phyloP scores from a whole-genome alignment of 2,329 filamentous ascomycete genomes.

The Magnaporthales sp. region DNA sequence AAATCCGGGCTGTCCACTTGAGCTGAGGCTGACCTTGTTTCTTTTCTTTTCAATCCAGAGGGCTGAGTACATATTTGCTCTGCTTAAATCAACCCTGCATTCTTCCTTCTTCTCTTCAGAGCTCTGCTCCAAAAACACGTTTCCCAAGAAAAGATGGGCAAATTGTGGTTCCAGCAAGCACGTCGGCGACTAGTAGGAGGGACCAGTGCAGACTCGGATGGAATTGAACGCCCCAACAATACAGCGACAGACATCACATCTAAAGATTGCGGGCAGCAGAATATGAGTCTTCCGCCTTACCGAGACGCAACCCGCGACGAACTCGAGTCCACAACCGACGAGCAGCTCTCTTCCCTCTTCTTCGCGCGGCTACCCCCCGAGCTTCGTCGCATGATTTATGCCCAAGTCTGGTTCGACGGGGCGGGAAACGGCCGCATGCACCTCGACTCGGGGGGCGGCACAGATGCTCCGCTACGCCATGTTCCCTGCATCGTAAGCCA shows the following conservation, averaged over 20 bases:
- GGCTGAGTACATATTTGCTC: not conserved
- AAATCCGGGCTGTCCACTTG: not conserved
- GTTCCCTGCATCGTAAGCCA: conserved; percentile 1
- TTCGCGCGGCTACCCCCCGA: conserved; percentile 12
- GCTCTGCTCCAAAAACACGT: not conserved
- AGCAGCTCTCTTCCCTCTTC: conserved; percentile 12
- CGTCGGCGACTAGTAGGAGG: not conserved
- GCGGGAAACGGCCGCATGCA: conserved; percentile 5
- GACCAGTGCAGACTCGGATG: not conserved
- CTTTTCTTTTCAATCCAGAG: not conserved
- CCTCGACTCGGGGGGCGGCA: not conserved
- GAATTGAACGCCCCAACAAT: not conserved
- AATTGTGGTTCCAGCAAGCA: not conserved
- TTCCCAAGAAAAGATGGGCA: not conserved
- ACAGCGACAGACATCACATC: not conserved
- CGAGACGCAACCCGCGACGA: not conserved
- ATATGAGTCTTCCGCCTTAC: not conserved
- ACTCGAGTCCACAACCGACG: conserved; percentile 4
- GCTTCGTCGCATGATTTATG: conserved; percentile 11
- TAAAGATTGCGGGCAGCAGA: not conserved
- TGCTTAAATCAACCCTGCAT: too few species aligned
- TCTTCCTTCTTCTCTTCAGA: not conserved
- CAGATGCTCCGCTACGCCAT: not conserved
- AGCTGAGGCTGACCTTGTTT: not conserved
- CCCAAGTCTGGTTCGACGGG: conserved; percentile 8